Evolutionary conservation across 2,329 filamentous ascomycete genomes (phyloP).

Genomic region (Sarocladium oryzae): DNA sequence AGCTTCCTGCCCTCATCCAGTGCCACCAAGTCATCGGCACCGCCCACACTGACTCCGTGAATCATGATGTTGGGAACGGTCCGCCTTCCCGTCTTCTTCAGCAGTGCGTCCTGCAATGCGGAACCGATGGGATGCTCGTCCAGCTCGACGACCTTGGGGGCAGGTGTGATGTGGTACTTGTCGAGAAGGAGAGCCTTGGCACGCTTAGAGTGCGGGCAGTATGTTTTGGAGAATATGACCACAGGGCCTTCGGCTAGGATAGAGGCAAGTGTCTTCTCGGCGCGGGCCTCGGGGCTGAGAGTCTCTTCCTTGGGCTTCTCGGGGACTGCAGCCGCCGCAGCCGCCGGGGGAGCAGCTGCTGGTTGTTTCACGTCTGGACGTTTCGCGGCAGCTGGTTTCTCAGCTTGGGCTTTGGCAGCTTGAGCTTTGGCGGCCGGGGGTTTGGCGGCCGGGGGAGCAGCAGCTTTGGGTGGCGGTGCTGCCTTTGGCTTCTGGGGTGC

Average conservation of each 20-base stretch:
- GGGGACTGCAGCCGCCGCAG: not conserved
- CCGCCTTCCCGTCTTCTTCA: constrained; percentile 65
- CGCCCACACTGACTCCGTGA: constrained; percentile 82
- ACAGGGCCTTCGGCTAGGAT: constrained; percentile 69
- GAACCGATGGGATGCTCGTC: constrained; percentile 72
- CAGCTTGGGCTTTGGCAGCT: too few relatives aligned
- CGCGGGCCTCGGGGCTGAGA: constrained; percentile 18
- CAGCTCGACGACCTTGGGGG: constrained; percentile 84
- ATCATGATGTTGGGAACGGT: constrained; percentile 93
- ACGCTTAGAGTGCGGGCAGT: constrained; percentile 78
- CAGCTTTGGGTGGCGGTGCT: not conserved
- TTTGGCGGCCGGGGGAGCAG: not conserved
- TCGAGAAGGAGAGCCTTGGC: constrained; percentile 82
- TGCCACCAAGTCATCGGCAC: constrained; percentile 75
- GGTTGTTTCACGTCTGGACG: not conserved
- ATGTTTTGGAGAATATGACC: constrained; percentile 93
- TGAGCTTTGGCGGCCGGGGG: not conserved
- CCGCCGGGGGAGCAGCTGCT: constrained; percentile 10
- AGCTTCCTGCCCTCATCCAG: constrained; percentile 63
- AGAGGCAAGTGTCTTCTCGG: constrained; percentile 64
- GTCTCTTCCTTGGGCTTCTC: constrained; percentile 36
- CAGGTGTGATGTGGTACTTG: constrained; percentile 74
- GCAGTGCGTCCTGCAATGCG: constrained; percentile 65
- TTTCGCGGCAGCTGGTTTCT: constrained; percentile 15
- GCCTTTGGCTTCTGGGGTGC: constrained; percentile 17